Base-by-base conservation (phyloP, 257 asterid species). In the Rauvolfia tetraphylla region DNA sequence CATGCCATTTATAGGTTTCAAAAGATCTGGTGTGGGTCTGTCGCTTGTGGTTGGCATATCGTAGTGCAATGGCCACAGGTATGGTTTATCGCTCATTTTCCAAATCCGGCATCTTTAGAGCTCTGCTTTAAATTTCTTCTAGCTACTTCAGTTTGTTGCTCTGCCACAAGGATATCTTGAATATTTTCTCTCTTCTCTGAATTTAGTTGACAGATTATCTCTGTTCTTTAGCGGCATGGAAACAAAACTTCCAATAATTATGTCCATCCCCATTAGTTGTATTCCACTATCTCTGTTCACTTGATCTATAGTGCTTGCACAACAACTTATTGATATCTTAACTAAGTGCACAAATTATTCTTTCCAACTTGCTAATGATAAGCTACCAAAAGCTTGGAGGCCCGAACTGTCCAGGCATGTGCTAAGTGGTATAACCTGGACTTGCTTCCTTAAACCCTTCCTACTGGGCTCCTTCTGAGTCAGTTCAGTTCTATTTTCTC, bases 11-110 rank as follows among this genome's bases (percentile, higher is more conserved):
- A 46, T 38, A 79, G 86, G 86, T 61, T 54, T 83, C 72, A 76
- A 71, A 58, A 68, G 83, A 69, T 80, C 84, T 8, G 77, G 56
- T 42, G 71, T 83, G 13, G 76, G 84, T 8, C 25, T 73, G 9
- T 80, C 78, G 82, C 69, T 92, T 63, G 76, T 94, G 41, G 73
- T 86, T 29, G 90, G 97, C 53, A 83, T 92, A 62, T 94, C 46
- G 48, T 79, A 59, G 97, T 87, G 98, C 97, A 12, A 90, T 92
- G 97, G 90, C 89, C 84, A 94, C 92, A 63, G 98, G 97, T 91
- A 82, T 38, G 34, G 7, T 38, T n/a, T 9, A 39, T 38, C 23
- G 33, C 51, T 36, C 25, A 36, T 36, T 38, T 14, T 9, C 8
- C 70, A 63, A 63, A 23, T 66, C 22, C 23, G 44, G 71, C 13